Base-by-base conservation (phyloP, 192 early-diverging fungal genomes). In the Entomortierella lignicola region DNA sequence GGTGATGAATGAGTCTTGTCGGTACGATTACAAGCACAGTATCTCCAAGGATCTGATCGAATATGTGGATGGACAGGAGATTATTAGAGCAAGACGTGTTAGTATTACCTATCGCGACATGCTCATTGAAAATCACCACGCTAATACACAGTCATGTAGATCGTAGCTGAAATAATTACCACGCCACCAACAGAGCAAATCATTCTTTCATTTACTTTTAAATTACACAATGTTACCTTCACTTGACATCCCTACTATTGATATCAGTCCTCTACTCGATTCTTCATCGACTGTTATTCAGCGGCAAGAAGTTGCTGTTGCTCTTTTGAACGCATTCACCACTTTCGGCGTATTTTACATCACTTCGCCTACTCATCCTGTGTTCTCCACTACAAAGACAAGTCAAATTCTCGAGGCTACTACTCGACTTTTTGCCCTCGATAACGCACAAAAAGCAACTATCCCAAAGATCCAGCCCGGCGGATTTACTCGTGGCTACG, bases 41-140 rank as follows among this genome's bases (percentile, higher is more conserved):
- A 93, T 93, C 13, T 89, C 90, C 0, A 93, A 93, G 65, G 82
- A 90, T 56, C 21, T 69, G 2, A 52, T 86, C 5, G 89, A 92
- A 27, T 58, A 57, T 23, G 58, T 66, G 11, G 72, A 81, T 4
- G 85, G 82, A 2, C 48, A 63, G 0, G 58, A 62, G 27, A 86
- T 93, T 63, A 63, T 81, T n/a, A 82, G 92, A 43, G 72, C 69
- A n/a, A 80, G 87, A 51, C 80, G 92, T 30, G 84, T 93, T 27
- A 91, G 89, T 20, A 82, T 91, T 34, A 93, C 92, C 0, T 91
- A 65, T 27, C 66, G 75, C 8, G 55, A 69, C 27, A 70, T 79
- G 68, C 57, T 86, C 17, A 43, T 77, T 8, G 52, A 39, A 2
- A 34, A 20, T 7, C 1, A 18, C 25, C 20, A 39, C 2, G 27